Percentiles rank a stretch among this genome's conserved stretches.
These are phyloP conservation scores for Eudorina sp. DNA, from an alignment of 139 green algal species.

Conservation along the genomic window DNA sequence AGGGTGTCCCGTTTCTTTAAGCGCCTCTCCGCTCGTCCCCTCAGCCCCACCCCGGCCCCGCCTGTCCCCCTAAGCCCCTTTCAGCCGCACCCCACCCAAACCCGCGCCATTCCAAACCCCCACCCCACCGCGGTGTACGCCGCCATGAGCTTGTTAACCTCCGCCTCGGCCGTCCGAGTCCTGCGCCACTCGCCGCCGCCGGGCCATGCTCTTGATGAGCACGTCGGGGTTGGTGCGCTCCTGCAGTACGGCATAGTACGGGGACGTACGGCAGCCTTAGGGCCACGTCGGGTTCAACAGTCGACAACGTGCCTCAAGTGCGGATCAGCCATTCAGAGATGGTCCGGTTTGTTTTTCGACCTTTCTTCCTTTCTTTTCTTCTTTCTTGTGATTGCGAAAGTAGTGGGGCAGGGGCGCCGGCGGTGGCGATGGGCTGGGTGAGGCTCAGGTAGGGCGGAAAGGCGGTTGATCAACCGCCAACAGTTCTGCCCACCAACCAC, in stretches of 20 bases:
- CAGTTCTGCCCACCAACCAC: not conserved
- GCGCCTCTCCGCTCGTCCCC: not conserved
- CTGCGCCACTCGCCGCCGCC: constrained; percentile 72
- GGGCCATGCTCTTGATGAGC: constrained; percentile 80
- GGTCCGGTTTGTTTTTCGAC: no score
- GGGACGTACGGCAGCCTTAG: not conserved
- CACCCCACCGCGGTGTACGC: constrained; percentile 89
- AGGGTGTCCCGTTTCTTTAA: not conserved
- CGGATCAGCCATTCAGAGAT: no score
- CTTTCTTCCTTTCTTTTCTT: no score
- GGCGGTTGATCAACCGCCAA: not conserved
- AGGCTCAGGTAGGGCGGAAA: not conserved
- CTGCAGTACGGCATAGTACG: not conserved
- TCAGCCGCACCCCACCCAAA: no score
- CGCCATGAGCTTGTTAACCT: constrained; percentile 83
- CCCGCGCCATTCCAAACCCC: no score
- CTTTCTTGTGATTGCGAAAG: no score
- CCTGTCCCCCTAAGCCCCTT: no score
- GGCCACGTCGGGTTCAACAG: not conserved
- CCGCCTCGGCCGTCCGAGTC: constrained; percentile 76
- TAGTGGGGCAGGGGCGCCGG: no score
- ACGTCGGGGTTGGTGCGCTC: constrained; percentile 91
- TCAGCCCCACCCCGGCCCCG: constrained; percentile 57
- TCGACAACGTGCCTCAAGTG: not conserved
- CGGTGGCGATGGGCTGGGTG: not conserved